Conservation (phyloP, 1,284 basidiomycete genomes). For the Sphagnurus paluster region DNA sequence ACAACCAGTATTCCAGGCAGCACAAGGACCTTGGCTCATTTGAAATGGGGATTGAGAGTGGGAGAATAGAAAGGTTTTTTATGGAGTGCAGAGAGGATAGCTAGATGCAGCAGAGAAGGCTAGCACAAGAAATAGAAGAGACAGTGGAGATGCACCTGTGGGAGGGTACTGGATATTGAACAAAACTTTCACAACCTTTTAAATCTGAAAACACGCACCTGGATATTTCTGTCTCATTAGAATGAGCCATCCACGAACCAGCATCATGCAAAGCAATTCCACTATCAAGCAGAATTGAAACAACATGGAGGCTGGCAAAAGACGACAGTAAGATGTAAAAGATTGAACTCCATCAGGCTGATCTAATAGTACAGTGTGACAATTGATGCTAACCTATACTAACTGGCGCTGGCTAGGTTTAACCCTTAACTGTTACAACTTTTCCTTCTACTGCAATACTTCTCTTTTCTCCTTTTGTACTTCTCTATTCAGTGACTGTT, state of each 20-base stretch:
- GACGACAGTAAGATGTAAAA: too few relatives aligned
- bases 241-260: neutral
- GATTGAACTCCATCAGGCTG: too few relatives aligned
- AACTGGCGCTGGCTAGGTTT: too few relatives aligned
- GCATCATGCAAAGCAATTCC: constrained; percentile 1
- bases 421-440: too few relatives aligned
- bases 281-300: neutral
- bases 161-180: neutral
- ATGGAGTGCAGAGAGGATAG: neutral
- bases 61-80: neutral
- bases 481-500: too few relatives aligned
- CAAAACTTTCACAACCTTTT: neutral
- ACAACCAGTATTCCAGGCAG: constrained; percentile 9
- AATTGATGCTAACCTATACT: too few relatives aligned
- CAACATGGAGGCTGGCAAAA: constrained; percentile 1
- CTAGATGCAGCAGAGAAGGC: too few relatives aligned
- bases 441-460: too few relatives aligned
- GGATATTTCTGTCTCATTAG: neutral
- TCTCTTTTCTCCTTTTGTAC: too few relatives aligned
- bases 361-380: too few relatives aligned
- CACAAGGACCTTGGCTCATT: neutral
- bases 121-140: too few relatives aligned
- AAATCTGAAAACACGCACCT: neutral
- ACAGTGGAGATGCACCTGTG: too few relatives aligned
- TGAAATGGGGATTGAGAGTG: neutral